Conservation (phyloP, 768 basidiomycete genomes). For the Tylopilus vinaceipallidus region DNA sequence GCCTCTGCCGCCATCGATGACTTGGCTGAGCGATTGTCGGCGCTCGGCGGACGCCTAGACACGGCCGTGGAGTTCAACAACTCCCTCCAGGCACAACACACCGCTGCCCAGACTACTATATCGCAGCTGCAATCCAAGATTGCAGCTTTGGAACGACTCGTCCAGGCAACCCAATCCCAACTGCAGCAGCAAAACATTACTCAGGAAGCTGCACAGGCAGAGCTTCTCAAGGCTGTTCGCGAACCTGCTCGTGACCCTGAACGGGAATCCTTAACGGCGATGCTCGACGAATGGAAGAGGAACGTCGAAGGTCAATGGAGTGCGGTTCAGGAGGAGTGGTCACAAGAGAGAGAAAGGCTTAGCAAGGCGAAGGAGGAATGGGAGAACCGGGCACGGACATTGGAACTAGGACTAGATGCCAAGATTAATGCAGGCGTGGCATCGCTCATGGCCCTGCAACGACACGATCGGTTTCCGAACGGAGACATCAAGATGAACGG, state of each 20-base stretch:
- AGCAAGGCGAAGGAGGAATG: slow-evolving; percentile 75
- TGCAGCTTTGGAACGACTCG: slow-evolving; percentile 59
- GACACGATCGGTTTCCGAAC: slow-evolving; percentile 38
- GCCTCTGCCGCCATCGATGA: slow-evolving; percentile 46
- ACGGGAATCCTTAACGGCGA: slow-evolving; percentile 48
- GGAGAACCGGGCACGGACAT: slow-evolving; percentile 56
- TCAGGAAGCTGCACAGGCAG: slow-evolving; percentile 34
- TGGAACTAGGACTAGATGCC: slow-evolving; percentile 55
- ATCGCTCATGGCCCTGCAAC: slow-evolving; percentile 32
- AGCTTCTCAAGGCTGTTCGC: slow-evolving; percentile 33
- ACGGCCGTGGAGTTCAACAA: slow-evolving; percentile 72
- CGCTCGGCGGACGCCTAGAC: slow-evolving; percentile 69
- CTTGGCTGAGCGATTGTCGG: slow-evolving; percentile 59
- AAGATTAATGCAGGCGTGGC: slow-evolving; percentile 36
- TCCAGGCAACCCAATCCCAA: slow-evolving; percentile 47
- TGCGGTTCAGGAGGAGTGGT: slow-evolving; percentile 78
- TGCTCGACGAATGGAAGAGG: slow-evolving; percentile 73
- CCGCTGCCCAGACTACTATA: slow-evolving; percentile 74
- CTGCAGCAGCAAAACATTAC: slow-evolving; percentile 37
- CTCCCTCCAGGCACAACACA: slow-evolving; percentile 74
- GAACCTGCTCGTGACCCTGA: slow-evolving; percentile 38
- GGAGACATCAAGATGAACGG: slow-evolving; percentile 30
- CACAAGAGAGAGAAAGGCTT: slow-evolving; percentile 73
- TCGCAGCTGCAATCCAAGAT: slow-evolving; percentile 68
- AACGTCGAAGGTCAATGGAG: slow-evolving; percentile 79